Base-by-base conservation (phyloP, 371 early-diverging fungal genomes). In the Apophysomyces sp. region DNA sequence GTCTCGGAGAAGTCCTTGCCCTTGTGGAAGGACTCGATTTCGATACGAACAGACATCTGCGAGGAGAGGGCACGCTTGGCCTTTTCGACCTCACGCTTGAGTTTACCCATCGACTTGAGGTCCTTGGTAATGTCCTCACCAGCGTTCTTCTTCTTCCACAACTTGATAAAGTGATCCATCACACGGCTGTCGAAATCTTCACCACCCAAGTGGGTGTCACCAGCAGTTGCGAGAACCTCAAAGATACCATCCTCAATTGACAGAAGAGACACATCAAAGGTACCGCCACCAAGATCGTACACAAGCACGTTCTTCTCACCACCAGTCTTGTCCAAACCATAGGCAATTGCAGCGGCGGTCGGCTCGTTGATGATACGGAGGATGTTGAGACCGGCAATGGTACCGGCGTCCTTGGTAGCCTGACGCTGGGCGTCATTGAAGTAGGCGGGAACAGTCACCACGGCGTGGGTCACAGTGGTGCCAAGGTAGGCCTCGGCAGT, bases 331-430 rank as follows among this genome's bases (percentile, higher is more conserved):
- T 94, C 95, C 62, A 97, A 82, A 74, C 96, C 98, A 81, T 98
- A 98, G 63, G 98, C 97, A 65, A 98, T 94, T 73, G 99, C 99
- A 55, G 99, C 99, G 53, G 99, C 98, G 29, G 97, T 97, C 63
- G 99, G 99, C 86, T 98, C 99, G 88, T 95, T 95, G 76, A 98
- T 94, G 79, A 98, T 95, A 79, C 99, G 93, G 74, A 95, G 88
- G 34, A 98, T 94, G 85, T 96, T 94, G 66, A 99, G 80, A 51
- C 98, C 99, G 21, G 98, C 84, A 73, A 99, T 95, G 69, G 82
- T 80, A 80, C 97, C 99, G 63, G 99, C 95, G 78, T 96, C 95
- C 89, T 97, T 98, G 82, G 98, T 98, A 69, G 97, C 98, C 84
- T 98, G 97, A 81, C 99, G 94, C 86, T 99, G 98, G 34, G 91